Evolutionary conservation across 1,284 basidiomycete species (phyloP).

Genomic region (Ceratorhiza oryzae-sativae): DNA sequence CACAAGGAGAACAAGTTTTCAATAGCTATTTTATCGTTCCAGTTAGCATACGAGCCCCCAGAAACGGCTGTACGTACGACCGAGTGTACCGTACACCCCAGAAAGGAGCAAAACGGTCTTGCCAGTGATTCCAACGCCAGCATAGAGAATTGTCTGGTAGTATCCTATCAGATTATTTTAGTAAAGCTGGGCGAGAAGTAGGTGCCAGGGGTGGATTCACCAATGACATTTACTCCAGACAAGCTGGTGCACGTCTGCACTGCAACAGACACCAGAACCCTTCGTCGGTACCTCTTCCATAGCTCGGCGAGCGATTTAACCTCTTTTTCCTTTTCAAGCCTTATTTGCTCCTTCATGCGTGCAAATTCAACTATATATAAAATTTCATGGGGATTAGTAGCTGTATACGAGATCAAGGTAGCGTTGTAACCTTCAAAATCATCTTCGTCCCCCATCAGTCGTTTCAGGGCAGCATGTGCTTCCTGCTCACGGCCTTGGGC

Average conservation of each 20-base stretch:
- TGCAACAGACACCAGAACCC: constrained; percentile 24
- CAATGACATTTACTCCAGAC: constrained; percentile 29
- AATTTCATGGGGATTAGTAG: not conserved
- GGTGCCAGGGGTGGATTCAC: not conserved
- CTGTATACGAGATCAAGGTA: not conserved
- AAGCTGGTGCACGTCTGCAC: constrained; percentile 33
- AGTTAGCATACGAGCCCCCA: not conserved
- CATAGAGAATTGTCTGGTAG: constrained; percentile 33
- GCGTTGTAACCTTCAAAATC: constrained; percentile 13
- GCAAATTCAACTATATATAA: constrained; percentile 29
- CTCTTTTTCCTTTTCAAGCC: constrained; percentile 23
- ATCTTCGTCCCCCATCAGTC: constrained; percentile 10
- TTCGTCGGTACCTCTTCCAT: constrained; percentile 19
- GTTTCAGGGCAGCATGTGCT: constrained; percentile 23
- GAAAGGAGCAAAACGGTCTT: constrained; percentile 27
- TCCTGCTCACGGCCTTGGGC: constrained; percentile 35
- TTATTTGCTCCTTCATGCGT: constrained; percentile 32
- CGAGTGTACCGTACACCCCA: constrained; percentile 30
- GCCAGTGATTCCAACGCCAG: constrained; percentile 23
- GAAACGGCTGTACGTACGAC: constrained; percentile 1
- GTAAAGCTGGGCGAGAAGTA: not conserved
- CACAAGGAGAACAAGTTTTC: constrained; percentile 14
- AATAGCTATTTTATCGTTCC: not conserved
- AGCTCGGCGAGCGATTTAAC: constrained; percentile 18
- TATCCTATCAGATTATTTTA: not conserved